Evolutionary conservation across 2,329 filamentous ascomycete genomes (phyloP).

Genomic region (Chalara sp.): DNA sequence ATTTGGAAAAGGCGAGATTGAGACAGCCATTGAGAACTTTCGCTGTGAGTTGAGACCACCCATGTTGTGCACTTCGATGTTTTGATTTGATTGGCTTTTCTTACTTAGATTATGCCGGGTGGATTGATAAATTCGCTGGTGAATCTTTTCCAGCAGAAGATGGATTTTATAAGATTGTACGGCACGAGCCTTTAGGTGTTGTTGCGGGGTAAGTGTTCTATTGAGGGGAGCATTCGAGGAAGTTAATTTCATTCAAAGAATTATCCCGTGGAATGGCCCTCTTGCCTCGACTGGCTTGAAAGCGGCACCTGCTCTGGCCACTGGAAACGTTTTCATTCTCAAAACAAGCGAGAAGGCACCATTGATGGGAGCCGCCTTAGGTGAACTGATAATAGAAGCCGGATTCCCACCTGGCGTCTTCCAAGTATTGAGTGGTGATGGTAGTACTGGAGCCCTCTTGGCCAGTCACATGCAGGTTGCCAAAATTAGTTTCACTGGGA

Average conservation of each 20-base stretch:
- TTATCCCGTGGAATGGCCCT: constrained; percentile 48
- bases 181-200: not conserved
- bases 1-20: constrained; percentile 31
- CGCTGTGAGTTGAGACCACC: too few species aligned
- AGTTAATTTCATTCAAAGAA: constrained; percentile 16
- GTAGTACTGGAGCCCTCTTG: constrained; percentile 28
- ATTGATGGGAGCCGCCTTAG: constrained; percentile 42
- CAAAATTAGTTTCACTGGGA: constrained; percentile 34
- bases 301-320: constrained; percentile 50
- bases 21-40: constrained; percentile 19
- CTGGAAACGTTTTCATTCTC: constrained; percentile 43
- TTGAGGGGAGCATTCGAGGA: too few species aligned
- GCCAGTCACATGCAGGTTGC: constrained; percentile 31
- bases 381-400: constrained; percentile 8
- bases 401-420: constrained; percentile 30
- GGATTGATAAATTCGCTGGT: constrained; percentile 32
- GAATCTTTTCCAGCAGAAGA: constrained; percentile 34
- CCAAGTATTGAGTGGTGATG: constrained; percentile 33
- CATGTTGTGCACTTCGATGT: too few species aligned
- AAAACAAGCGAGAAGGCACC: constrained; percentile 37
- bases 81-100: too few species aligned
- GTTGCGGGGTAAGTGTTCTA: constrained; percentile 6
- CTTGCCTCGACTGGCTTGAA: constrained; percentile 43
- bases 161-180: constrained; percentile 32
- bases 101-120: constrained; percentile 30